Base-by-base conservation (phyloP, 441 rosid species). In the Mallotus repandus region DNA sequence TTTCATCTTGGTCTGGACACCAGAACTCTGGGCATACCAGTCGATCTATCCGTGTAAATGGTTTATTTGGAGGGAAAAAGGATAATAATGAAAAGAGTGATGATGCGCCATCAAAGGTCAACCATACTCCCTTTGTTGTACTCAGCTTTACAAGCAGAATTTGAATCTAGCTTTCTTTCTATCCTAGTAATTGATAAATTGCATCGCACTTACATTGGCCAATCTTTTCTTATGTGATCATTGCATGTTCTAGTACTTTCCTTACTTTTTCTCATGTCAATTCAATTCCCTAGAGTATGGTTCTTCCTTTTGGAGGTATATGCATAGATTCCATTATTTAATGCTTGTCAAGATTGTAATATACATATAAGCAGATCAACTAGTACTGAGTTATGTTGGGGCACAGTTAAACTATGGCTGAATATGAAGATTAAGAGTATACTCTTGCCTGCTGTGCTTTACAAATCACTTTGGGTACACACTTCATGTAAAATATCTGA, bases 51-150 rank as follows among this genome's bases (percentile, higher is more conserved):
- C 81, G 82, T 48, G 86, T 89, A 16, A 70, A 79, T 81, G 84
- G 87, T 57, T 78, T 91, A 9, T 91, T 91, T 78, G 98, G 98
- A 72, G 98, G 97, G 35, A 89, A 91, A 72, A 93, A 89, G 82
- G 97, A 93, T 16, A 80, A 84, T 32, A 76, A 73, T 68, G 93
- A 87, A 59, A 82, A 84, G 69, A 70, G 81, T 58, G 91, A 84
- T 53, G 98, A 88, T 29, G 32, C 32, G 5, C 88, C 90, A 78
- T 81, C 93, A 22, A 89, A 93, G 97, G 97, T 29, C 74, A 56
- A 68, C 43, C 62, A 18, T 41, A 8, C 29, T 74, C n/a, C 77
- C 54, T 63, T 72, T 73, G 43, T 46, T 55, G 10, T 29, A 29
- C 32, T 29, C 32, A 13, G 12, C n/a, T 16, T 73, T 1, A 32